Evolutionary conservation across 1,139 yeast genomes (phyloP), one percentile per base, ranked within the genome.

Genomic region (Pichia cactophila): DNA sequence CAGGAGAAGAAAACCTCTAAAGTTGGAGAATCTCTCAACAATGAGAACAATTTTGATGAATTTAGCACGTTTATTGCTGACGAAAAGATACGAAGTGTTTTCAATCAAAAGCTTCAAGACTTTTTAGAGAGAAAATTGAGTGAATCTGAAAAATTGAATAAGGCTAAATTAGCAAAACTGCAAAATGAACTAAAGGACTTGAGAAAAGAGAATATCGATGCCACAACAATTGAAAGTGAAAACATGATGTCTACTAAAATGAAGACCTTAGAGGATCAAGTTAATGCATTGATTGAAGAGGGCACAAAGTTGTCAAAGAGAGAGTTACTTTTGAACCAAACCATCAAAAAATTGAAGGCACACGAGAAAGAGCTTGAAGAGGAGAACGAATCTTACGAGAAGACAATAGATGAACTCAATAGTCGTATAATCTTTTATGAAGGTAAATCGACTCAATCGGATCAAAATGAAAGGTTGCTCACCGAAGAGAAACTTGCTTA

Each of bases 221-320:
- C 23, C 5, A 23, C 23, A 23, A 23, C 23, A 23, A 5, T 23
- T 23, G 23, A 23, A 23, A 23, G 23, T 23, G 23, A 23, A 5
- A 23, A 23, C 5, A 23, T 9, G 6, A 37, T 60, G 42, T 39
- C 46, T 44, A 63, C 58, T 45, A 72, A 66, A 50, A 54, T 71
- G 8, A 68, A 72, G 4, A 78, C 74, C 41, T 77, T 77, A 56
- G 89, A 85, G 44, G 72, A 71, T 28, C 71, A 72, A 38, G 73
- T 85, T 53, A 83, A 78, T 28, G 69, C 74, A 54, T 70, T 90
- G 37, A 65, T 85, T 61, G 80, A 77, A 51, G 97, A 90, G 65
- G 97, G 97, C 4, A 84, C 86, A 55, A 78, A 77, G 31, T 69
- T 90, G 40, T 83, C 96, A 0, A 76, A 77, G 52, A 84, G 80